These are phyloP conservation scores for Beverwykella pulmonaria DNA, from an alignment of 495 filamentous ascomycete species.

Conservation along the genomic window DNA sequence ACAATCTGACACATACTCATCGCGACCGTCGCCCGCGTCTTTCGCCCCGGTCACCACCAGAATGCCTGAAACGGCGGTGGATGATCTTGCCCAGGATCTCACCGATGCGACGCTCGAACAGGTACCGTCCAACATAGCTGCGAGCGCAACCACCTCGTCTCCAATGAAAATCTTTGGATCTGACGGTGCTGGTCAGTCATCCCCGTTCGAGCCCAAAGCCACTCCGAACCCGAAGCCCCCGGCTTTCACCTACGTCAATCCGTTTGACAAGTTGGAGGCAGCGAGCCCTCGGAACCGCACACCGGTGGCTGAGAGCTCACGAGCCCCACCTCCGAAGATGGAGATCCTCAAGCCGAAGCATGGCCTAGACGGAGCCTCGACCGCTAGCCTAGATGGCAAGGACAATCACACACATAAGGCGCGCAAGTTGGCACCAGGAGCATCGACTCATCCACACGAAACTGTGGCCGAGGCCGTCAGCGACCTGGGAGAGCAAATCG, in stretches of 20 bases:
- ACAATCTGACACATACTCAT: slow-evolving; percentile 23
- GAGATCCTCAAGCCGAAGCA: slow-evolving; percentile 48
- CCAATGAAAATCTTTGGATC: slow-evolving; percentile 27
- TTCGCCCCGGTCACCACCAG: slow-evolving; percentile 14
- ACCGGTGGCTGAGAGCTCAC: slow-evolving; percentile 43
- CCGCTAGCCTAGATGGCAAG: slow-evolving; percentile 15
- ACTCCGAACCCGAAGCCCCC: slow-evolving; percentile 51
- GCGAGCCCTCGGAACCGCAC: slow-evolving; percentile 65
- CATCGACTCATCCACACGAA: slow-evolving; percentile 45
- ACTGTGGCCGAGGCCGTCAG: slow-evolving; percentile 72
- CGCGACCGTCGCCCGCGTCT: slow-evolving; percentile 2
- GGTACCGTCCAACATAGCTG: slow-evolving; percentile 16
- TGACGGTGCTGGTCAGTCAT: slow-evolving; percentile 55
- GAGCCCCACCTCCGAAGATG: slow-evolving; percentile 35
- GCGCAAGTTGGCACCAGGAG: slow-evolving; percentile 40
- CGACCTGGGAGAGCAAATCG: slow-evolving; percentile 67
- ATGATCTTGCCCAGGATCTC: slow-evolving; percentile 35
- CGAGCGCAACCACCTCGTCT: background rate
- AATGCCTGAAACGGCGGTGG: slow-evolving; percentile 34
- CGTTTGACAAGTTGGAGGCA: slow-evolving; percentile 72
- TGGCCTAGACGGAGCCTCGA: slow-evolving; percentile 37
- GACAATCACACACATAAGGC: slow-evolving; percentile 40
- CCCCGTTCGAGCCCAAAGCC: slow-evolving; percentile 39
- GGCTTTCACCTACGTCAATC: slow-evolving; percentile 77
- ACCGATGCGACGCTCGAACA: slow-evolving; percentile 34